Evolutionary conservation across 805 yeast genomes (phyloP).

Genomic region (Suhomyces sp.): DNA sequence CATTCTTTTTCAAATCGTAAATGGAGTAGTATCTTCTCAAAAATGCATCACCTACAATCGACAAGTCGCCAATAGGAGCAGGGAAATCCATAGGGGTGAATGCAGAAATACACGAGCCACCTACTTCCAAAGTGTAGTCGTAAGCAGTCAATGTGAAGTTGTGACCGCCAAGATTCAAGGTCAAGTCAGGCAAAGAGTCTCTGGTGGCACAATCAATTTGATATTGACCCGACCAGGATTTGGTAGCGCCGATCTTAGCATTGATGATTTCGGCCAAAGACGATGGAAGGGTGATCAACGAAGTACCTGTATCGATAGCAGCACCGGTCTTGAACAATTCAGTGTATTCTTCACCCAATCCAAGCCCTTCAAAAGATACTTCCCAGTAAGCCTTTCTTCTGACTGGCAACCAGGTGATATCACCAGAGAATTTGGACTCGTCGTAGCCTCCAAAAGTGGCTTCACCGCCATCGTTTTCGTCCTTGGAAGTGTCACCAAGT

Average conservation of each 20-base stretch:
- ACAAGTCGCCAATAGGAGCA: conserved; percentile 92
- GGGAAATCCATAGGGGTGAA: conserved; percentile 98
- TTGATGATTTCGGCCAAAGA: conserved; percentile 94
- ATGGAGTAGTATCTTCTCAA: conserved; percentile 92
- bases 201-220: conserved; percentile 85
- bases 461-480: conserved; percentile 75
- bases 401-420: conserved; percentile 93
- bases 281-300: conserved; percentile 90
- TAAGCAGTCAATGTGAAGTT: conserved; percentile 86
- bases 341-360: conserved; percentile 90
- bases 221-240: conserved; percentile 98
- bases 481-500: conserved; percentile 72
- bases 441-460: conserved; percentile 97
- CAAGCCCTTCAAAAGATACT: conserved; percentile 86
- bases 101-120: conserved; percentile 94
- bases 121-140: conserved; percentile 91
- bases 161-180: conserved; percentile 84
- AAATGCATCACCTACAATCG: conserved; percentile 96
- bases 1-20: conserved; percentile 85
- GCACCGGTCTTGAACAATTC: conserved; percentile 83
- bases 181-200: conserved; percentile 83
- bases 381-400: conserved; percentile 99
- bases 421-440: conserved; percentile 69
- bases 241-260: conserved; percentile 94
- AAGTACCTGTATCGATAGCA: conserved; percentile 98